Percentiles rank a stretch among this genome's conserved stretches.
phyloP scores from a whole-genome alignment of 148 eudicot genomes.

The Talinum fruticosum region DNA sequence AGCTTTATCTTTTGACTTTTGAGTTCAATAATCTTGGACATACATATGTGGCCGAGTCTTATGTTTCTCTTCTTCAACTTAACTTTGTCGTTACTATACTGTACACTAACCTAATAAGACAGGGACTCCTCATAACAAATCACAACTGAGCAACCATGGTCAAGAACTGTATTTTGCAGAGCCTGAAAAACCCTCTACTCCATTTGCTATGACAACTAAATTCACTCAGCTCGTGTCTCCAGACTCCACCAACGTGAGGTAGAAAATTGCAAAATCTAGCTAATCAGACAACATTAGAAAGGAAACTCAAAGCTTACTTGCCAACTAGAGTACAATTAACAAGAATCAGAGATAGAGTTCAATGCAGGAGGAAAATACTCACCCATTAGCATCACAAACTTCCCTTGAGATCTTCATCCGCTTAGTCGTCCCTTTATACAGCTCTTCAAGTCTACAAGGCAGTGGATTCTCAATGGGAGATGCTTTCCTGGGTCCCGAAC shows the following conservation, averaged over 20 bases:
- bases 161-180: not conserved
- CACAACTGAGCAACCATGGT: not conserved
- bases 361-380: constrained; percentile 11
- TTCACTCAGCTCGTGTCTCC: not conserved
- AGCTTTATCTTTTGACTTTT: not conserved
- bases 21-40: not conserved
- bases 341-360: not conserved
- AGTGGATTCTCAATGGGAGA: constrained; percentile 37
- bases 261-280: not conserved
- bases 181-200: not conserved
- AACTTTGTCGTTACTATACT: not conserved
- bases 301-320: not conserved
- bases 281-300: too few species aligned
- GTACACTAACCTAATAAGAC: not conserved
- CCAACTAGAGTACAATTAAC: not conserved
- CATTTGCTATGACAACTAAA: not conserved
- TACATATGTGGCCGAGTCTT: not conserved
- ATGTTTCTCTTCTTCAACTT: not conserved
- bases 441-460: constrained; percentile 57
- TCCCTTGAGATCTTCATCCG: constrained; percentile 60
- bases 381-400: constrained; percentile 56
- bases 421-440: constrained; percentile 53
- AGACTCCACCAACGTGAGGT: not conserved
- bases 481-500: constrained; percentile 43
- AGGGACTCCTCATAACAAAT: not conserved